phyloP scores from a whole-genome alignment of 371 early-diverging fungal genomes.

The Mortierella sp. region DNA sequence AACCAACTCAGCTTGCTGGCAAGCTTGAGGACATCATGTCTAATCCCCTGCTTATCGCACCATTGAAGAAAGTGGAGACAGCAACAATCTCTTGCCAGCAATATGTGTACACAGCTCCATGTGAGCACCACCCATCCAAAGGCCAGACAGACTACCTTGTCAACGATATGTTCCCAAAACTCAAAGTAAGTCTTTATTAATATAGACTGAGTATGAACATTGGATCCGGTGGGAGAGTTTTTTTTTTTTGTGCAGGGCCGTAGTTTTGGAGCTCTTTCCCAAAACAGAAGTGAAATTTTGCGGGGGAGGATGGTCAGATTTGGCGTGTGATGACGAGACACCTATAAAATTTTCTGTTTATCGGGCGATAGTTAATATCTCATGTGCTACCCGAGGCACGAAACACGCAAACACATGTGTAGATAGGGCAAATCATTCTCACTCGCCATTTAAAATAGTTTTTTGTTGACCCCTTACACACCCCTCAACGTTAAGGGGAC shows the following conservation, averaged over 20 bases:
- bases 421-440: slow-evolving; percentile 11
- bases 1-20: slow-evolving; percentile 40
- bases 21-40: slow-evolving; percentile 50
- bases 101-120: slow-evolving; percentile 56
- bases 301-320: slow-evolving; percentile 17
- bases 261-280: not conserved
- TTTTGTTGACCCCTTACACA: not conserved
- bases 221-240: not conserved
- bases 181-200: slow-evolving; percentile 40
- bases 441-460: slow-evolving; percentile 1
- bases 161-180: slow-evolving; percentile 57
- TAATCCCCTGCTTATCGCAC: slow-evolving; percentile 40
- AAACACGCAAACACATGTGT: slow-evolving; percentile 44
- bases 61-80: slow-evolving; percentile 15
- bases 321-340: slow-evolving; percentile 29
- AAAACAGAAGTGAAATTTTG: slow-evolving; percentile 16
- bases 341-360: slow-evolving; percentile 4
- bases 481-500: not conserved
- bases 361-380: slow-evolving; percentile 8
- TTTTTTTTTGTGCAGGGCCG: not conserved
- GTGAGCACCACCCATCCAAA: slow-evolving; percentile 56
- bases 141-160: slow-evolving; percentile 56
- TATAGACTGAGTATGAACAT: not conserved
- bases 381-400: slow-evolving; percentile 5
- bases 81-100: slow-evolving; percentile 14